Conservation (phyloP, 768 basidiomycete genomes). For the Lentinus tigrinus region DNA sequence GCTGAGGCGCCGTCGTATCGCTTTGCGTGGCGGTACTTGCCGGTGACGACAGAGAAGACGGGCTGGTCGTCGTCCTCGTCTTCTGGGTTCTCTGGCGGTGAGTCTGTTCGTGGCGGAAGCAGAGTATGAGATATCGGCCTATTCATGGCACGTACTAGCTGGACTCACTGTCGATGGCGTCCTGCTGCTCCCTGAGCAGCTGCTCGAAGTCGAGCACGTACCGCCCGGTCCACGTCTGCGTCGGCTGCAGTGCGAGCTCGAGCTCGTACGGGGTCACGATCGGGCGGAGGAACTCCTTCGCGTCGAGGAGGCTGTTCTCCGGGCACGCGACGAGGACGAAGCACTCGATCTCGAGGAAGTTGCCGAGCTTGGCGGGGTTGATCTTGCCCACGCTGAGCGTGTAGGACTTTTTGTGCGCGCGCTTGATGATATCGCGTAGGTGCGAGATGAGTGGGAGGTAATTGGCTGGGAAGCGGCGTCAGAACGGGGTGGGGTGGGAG, state of each 20-base stretch:
- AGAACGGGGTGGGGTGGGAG: no score
- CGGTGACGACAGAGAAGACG: conserved; percentile 82
- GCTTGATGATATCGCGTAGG: conserved; percentile 67
- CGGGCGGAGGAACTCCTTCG: conserved; percentile 84
- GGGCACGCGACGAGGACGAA: conserved; percentile 94
- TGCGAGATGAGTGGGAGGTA: conserved; percentile 85
- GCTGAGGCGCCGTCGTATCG: conserved; percentile 44
- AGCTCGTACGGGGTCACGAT: conserved; percentile 95
- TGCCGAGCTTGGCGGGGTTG: conserved; percentile 91
- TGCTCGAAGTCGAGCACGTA: conserved; percentile 80
- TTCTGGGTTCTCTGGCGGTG: conserved; percentile 8
- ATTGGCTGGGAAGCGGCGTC: conserved; percentile 48
- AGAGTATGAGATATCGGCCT: no score
- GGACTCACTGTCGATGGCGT: conserved; percentile 11
- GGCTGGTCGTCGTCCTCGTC: conserved; percentile 68
- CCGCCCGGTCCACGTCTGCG: conserved; percentile 69
- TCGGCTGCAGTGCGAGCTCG: conserved; percentile 70
- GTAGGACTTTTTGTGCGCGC: conserved; percentile 83
- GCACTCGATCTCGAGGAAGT: conserved; percentile 95
- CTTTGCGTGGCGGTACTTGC: conserved; percentile 78
- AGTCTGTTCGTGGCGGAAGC: no score
- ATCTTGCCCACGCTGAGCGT: conserved; percentile 94
- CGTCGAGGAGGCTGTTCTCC: conserved; percentile 82
- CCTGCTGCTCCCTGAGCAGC: conserved; percentile 42
- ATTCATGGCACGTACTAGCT: no score